A percentile compares a stretch with the other conserved stretches of the same genome.
phyloP scores from a whole-genome alignment of 192 early-diverging fungal genomes.

The Helicostylum pulchrum region DNA sequence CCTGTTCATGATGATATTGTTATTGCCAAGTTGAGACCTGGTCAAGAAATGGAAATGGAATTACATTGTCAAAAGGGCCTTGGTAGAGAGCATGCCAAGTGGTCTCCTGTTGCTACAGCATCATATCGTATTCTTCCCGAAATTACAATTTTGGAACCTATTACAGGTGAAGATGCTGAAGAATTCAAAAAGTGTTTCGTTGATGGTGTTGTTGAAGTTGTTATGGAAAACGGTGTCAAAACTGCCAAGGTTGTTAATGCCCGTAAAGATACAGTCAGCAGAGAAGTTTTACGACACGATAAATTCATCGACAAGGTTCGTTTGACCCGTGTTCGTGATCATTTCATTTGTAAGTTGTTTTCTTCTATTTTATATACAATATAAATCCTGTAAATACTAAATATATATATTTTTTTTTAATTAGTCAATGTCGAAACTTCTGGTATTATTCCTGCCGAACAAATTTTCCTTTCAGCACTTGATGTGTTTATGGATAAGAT shows the following conservation, averaged over 20 bases:
- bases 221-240: slow-evolving; percentile 60
- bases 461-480: slow-evolving; percentile 74
- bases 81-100: slow-evolving; percentile 96
- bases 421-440: slow-evolving; percentile 84
- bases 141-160: slow-evolving; percentile 81
- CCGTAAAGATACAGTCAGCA: slow-evolving; percentile 91
- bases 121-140: slow-evolving; percentile 93
- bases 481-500: slow-evolving; percentile 81
- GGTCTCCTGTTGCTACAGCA: slow-evolving; percentile 94
- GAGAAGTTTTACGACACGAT: slow-evolving; percentile 88
- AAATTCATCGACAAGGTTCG: slow-evolving; percentile 90
- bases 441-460: slow-evolving; percentile 74
- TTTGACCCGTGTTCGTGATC: slow-evolving; percentile 88
- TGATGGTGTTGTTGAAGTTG: slow-evolving; percentile 78
- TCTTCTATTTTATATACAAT: background rate
- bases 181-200: slow-evolving; percentile 88
- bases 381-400: background rate
- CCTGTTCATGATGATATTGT: slow-evolving; percentile 92
- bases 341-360: slow-evolving; percentile 88
- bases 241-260: slow-evolving; percentile 83
- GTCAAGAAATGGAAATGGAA: slow-evolving; percentile 81
- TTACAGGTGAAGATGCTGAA: slow-evolving; percentile 76
- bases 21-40: slow-evolving; percentile 88
- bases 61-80: slow-evolving; percentile 89
- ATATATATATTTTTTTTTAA: background rate